Evolutionary conservation across 352 stramenopile species (phyloP), one percentile per base, ranked within the genome.

Genomic region (Achlya hypogyna): DNA sequence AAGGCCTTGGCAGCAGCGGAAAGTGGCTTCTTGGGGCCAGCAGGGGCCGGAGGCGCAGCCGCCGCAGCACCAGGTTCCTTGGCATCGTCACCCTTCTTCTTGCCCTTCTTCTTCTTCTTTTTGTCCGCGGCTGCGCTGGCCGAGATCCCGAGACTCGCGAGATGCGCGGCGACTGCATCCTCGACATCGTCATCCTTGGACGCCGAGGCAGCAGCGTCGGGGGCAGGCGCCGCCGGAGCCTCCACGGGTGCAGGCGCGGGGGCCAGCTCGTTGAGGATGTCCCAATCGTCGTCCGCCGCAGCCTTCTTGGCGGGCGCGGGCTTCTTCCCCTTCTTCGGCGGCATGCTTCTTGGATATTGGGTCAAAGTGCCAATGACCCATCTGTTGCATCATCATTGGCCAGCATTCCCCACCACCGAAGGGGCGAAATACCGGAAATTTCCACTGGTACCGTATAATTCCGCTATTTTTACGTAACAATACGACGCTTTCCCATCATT

Each of bases 61-160:
- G 72, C 78, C 10, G 69, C 62, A 10, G 75, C 38, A n/a, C 78
- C 70, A 2, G 47, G 27, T 18, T 72, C 79, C 66, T 85, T 85
- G 73, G 89, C 87, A 34, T 78, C 74, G 68, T 91, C 89, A 77
- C 87, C 88, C 69, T 88, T 87, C 73, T 91, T 89, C 72, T 88
- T 87, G 31, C 29, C 51, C 72, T 93, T 87, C 74, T 93, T 91
- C 25, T 62, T 77, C 62, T 91, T 78, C 64, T 84, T 86, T 62
- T 86, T 88, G 31, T 85, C 82, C 4, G 63, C 75, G 29, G 73
- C 76, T 14, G 72, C 72, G 16, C 72, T 64, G n/a, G 85, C 73
- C 28, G 82, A 75, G 28, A 93, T 78, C 52, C 83, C 85, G 38
- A 93, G 72, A 63, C 80, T 89, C 62, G 83, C 83, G 60, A 93